Evolutionary conservation across 164 flowering plant genomes (phyloP), one percentile per base, ranked within the genome.

Genomic region (Chimonanthus praecox): DNA sequence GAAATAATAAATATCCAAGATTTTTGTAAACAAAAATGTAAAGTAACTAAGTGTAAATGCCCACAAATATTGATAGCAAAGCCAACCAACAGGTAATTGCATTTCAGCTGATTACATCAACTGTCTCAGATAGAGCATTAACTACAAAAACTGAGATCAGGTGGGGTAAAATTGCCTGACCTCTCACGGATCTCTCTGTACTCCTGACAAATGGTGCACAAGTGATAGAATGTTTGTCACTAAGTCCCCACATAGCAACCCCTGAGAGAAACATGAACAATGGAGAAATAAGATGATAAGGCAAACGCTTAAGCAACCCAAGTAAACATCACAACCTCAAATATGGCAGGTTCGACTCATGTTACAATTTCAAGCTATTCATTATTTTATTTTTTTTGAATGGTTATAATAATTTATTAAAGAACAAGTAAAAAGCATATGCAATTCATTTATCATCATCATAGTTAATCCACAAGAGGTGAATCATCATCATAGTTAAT

Each of bases 161-260:
- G 54, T 7, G 79, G 58, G 45, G 61, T 72, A 2, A 77, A 72
- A 67, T 77, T 81, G 46, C 72, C 82, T 70, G 88, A 79, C 71
- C 92, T 83, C 68, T 94, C 97, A 18, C 88, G 84, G 64, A 94
- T 89, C 80, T 94, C 98, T 77, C 98, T 81, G 78, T 90, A 89
- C 79, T 94, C 98, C 83, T 94, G 98, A 75, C 98, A 94, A 33
- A 84, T 77, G 45, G 98, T 97, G 79, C 98, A 94, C 70, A 86
- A 77, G 80, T 94, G 98, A 78, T 97, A 94, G 83, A 77, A 94
- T 74, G 78, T 94, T 97, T 18, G 98, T 91, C 2, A 77, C 76
- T 13, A 91, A 81, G 80, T 94, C 98, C 50, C 95, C 94, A 73
- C 97, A 94, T 33, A 97, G 98, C 33, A 90, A 94, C 79, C 90